A percentile compares a stretch with the other conserved stretches of the same genome.
phyloP scores from a whole-genome alignment of 306 rosid species.

The Psophocarpus tetragonolobus region DNA sequence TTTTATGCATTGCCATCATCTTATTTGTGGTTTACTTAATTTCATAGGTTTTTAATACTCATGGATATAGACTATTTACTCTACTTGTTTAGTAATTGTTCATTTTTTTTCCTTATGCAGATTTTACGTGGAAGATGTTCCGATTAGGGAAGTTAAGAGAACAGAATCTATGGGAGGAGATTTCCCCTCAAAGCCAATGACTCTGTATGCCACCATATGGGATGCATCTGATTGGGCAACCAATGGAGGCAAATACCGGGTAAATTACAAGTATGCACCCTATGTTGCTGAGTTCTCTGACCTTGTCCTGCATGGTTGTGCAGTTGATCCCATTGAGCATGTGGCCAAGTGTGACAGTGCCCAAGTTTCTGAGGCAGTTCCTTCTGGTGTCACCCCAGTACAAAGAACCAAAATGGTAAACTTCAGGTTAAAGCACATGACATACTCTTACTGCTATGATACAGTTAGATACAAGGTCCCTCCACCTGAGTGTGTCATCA shows the following conservation, averaged over 20 bases:
- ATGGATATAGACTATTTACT: not conserved
- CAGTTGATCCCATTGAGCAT: slow-evolving; percentile 76
- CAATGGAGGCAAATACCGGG: slow-evolving; percentile 91
- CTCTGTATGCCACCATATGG: slow-evolving; percentile 94
- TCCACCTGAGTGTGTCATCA: slow-evolving; percentile 75
- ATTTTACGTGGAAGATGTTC: slow-evolving; percentile 83
- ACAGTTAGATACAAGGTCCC: slow-evolving; percentile 61
- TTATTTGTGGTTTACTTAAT: too few species aligned
- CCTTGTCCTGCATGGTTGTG: slow-evolving; percentile 83
- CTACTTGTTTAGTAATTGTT: not conserved
- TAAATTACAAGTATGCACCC: slow-evolving; percentile 91
- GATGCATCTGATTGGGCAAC: slow-evolving; percentile 98
- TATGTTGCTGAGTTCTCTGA: slow-evolving; percentile 72
- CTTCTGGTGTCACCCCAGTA: slow-evolving; percentile 44
- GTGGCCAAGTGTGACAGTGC: slow-evolving; percentile 54
- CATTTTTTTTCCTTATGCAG: slow-evolving; percentile 42
- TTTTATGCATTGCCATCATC: not conserved
- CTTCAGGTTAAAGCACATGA: slow-evolving; percentile 79
- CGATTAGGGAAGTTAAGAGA: slow-evolving; percentile 81
- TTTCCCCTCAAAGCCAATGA: slow-evolving; percentile 94
- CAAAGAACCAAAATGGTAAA: slow-evolving; percentile 67
- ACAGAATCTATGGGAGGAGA: slow-evolving; percentile 86
- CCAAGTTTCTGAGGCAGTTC: slow-evolving; percentile 45
- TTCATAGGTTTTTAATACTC: too few species aligned
- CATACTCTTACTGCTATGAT: slow-evolving; percentile 94